Evolutionary conservation across 129 eudicot genomes (phyloP).

Genomic region (Mikania micrantha): DNA sequence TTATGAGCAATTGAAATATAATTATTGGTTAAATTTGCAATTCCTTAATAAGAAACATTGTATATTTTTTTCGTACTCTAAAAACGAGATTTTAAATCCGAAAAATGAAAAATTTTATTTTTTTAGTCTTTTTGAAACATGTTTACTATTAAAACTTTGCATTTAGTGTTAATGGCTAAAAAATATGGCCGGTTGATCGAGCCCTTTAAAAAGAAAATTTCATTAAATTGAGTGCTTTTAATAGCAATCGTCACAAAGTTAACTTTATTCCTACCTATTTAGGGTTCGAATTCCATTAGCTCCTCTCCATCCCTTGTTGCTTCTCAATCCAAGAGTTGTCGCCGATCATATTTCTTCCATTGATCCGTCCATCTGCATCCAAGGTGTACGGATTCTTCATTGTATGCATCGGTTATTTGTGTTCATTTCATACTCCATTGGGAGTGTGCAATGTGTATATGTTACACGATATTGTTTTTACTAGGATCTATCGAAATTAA

Average conservation of each 20-base stretch:
- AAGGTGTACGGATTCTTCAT: neutral
- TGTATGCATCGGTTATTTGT: neutral
- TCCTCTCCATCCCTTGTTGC: neutral
- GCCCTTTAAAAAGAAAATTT: neutral
- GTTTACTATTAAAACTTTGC: neutral
- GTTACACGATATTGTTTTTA: slow-evolving; percentile 6
- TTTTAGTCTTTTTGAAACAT: neutral
- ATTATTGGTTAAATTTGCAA: neutral
- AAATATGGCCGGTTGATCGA: slow-evolving; percentile 3
- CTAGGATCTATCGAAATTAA: neutral
- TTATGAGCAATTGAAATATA: neutral
- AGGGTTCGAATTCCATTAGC: slow-evolving; percentile 12
- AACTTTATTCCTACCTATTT: neutral
- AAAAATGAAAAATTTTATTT: neutral
- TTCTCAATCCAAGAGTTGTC: neutral
- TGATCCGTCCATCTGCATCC: slow-evolving; percentile 7
- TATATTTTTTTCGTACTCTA: neutral
- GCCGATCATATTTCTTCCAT: neutral
- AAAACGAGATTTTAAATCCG: neutral
- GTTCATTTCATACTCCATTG: neutral
- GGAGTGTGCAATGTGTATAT: slow-evolving; percentile 13
- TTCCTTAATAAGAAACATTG: slow-evolving; percentile 8
- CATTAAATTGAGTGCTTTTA: neutral
- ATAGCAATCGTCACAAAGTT: neutral
- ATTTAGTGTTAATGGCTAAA: neutral